Evolutionary conservation across 352 stramenopile genomes (phyloP).

Genomic region (Pythium myriotylum): DNA sequence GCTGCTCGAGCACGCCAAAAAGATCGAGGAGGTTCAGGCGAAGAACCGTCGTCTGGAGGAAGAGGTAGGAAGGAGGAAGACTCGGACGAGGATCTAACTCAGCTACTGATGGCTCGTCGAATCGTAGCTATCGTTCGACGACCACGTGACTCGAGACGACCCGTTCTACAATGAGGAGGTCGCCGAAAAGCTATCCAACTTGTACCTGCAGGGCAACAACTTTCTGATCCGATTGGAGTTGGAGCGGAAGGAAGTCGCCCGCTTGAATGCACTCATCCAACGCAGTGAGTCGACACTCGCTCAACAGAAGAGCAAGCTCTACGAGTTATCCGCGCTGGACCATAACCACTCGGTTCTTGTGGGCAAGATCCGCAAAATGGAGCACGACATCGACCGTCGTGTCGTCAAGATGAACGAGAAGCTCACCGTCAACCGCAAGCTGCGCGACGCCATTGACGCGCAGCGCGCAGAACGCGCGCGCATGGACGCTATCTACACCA

Average conservation of each 20-base stretch:
- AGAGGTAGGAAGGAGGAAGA: conserved; percentile 59
- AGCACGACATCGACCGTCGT: conserved; percentile 80
- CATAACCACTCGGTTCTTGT: conserved; percentile 71
- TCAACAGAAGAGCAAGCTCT: conserved; percentile 75
- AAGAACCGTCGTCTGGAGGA: conserved; percentile 80
- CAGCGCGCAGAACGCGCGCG: conserved; percentile 69
- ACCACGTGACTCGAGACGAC: conserved; percentile 63
- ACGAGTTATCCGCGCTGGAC: conserved; percentile 69
- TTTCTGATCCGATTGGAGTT: conserved; percentile 79
- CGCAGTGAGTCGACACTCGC: conserved; percentile 60
- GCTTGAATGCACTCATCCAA: conserved; percentile 68
- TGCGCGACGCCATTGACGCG: conserved; percentile 65
- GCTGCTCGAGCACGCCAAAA: conserved; percentile 73
- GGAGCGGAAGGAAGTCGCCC: conserved; percentile 69
- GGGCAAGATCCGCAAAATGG: conserved; percentile 71
- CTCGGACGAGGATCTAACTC: no score
- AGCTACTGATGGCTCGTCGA: no score
- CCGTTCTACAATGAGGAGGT: conserved; percentile 78
- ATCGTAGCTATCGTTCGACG: conserved; percentile 71
- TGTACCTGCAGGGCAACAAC: conserved; percentile 84
- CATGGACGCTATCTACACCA: conserved; percentile 79
- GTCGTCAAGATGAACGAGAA: conserved; percentile 87
- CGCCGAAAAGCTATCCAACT: conserved; percentile 73
- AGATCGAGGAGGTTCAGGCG: conserved; percentile 73
- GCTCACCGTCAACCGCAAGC: conserved; percentile 63